A percentile compares a stretch with the other conserved stretches of the same genome.
These are phyloP conservation scores for Penicillium dipodomyicola DNA, from an alignment of 495 filamentous ascomycete species.

Conservation along the genomic window DNA sequence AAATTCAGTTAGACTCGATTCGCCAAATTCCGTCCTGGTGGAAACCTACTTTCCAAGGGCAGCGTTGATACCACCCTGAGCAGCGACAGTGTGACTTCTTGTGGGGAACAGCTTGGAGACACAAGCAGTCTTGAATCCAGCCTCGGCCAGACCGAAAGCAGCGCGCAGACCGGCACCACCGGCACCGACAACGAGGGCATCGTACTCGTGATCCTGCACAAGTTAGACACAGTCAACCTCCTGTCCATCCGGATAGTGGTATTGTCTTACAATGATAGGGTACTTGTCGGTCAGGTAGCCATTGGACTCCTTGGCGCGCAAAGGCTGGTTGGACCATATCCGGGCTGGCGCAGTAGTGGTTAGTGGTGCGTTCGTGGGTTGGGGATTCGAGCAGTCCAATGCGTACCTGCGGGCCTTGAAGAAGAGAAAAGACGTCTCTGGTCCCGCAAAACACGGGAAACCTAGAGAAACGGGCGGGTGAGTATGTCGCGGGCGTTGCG, in stretches of 20 bases:
- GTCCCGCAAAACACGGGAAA: conserved; percentile 46
- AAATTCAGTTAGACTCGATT: conserved; percentile 20
- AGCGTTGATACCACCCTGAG: conserved; percentile 80
- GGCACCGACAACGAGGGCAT: conserved; percentile 92
- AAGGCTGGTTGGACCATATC: conserved; percentile 77
- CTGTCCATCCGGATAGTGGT: background rate
- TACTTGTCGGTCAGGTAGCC: conserved; percentile 82
- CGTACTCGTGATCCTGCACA: conserved; percentile 68
- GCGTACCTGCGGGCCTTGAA: conserved; percentile 74
- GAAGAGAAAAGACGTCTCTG: conserved; percentile 79
- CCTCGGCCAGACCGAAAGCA: conserved; percentile 94
- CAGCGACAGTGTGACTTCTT: conserved; percentile 91
- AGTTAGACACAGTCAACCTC: conserved; percentile 26
- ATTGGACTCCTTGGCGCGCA: conserved; percentile 89
- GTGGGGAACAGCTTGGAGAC: conserved; percentile 98
- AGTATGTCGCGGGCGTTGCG: conserved; percentile 20
- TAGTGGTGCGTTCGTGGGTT: conserved; percentile 20
- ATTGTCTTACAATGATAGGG: conserved; percentile 77
- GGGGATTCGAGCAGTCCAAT: conserved; percentile 21
- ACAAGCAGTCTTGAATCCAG: conserved; percentile 96
- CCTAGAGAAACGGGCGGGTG: conserved; percentile 33
- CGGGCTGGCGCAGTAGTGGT: conserved; percentile 52
- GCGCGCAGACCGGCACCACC: conserved; percentile 92
- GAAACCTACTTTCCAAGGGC: conserved; percentile 77
- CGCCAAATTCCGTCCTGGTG: background rate